A percentile compares a stretch with the other conserved stretches of the same genome.
phyloP scores from a whole-genome alignment of 108 stramenopile species.

The Pseudonitzschia delicatissima region DNA sequence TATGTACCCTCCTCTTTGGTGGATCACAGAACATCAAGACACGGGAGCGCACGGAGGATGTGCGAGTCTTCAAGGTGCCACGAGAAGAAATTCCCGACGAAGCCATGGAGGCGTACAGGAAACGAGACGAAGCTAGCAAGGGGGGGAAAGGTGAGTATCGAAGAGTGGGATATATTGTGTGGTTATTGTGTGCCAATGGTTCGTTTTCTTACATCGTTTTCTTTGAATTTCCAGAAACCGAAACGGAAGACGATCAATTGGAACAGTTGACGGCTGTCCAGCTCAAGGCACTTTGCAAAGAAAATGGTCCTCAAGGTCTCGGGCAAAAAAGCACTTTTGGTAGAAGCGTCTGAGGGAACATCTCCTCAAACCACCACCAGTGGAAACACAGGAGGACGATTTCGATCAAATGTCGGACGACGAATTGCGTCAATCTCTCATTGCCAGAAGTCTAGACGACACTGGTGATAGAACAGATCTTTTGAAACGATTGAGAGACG shows the following conservation, averaged over 20 bases:
- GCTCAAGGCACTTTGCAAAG: conserved; percentile 82
- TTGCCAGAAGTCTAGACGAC: conserved; percentile 35
- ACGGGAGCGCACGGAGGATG: conserved; percentile 58
- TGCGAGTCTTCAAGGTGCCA: conserved; percentile 79
- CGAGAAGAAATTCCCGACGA: conserved; percentile 79
- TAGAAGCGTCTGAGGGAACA: conserved; percentile 70
- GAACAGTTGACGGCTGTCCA: conserved; percentile 74
- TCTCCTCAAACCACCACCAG: conserved; percentile 36
- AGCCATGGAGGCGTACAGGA: conserved; percentile 61
- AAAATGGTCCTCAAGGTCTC: conserved; percentile 76
- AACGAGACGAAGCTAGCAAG: conserved; percentile 13
- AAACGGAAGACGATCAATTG: conserved; percentile 51
- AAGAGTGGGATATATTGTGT: background rate
- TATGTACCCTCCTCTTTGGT: conserved; percentile 90
- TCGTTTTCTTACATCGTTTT: background rate
- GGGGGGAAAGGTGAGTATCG: background rate
- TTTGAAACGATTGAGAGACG: conserved; percentile 49
- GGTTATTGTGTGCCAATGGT: background rate
- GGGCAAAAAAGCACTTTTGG: conserved; percentile 83
- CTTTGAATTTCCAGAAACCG: background rate
- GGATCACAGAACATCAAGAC: conserved; percentile 76
- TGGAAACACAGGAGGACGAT: conserved; percentile 42
- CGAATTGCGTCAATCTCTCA: conserved; percentile 65
- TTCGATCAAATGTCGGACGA: conserved; percentile 72
- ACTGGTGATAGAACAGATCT: conserved; percentile 55